Base-by-base conservation (phyloP, 1,284 basidiomycete species). In the Cutaneotrichosporon sp. region DNA sequence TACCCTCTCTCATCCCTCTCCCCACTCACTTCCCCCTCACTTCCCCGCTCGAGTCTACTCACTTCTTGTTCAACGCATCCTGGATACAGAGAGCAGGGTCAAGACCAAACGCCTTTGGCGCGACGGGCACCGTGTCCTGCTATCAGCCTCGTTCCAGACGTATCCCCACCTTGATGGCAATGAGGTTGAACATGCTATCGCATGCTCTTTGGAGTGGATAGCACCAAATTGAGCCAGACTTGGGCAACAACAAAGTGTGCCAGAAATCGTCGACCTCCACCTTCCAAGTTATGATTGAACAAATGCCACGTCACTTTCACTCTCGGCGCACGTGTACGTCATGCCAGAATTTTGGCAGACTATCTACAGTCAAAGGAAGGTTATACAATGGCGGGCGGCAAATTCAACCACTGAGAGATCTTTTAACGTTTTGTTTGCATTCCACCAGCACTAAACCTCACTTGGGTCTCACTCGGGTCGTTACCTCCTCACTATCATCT, bases 31-130 rank as follows among this genome's bases (percentile, higher is more conserved):
- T 2, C 42, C 7, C 5, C 4, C 7, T n/a, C 42, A 42, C 10
- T 13, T 16, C 40, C 5, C 40, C 40, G 10, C 22, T 2, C 21
- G 49, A n/a, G n/a, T 7, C 9, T 10, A 40, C 73, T 62, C 38
- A 80, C 79, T 82, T 82, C 59, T 74, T 76, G 65, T 82, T 80
- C 47, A 82, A 65, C 9, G 77, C 69, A 67, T 80, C 77, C 65
- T 72, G 69, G 62, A 82, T 78, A 9, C 76, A 77, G 16, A 72
- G 67, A 16, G 76, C 71, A 14, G 75, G 70, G 40, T 76, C 68
- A 31, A 80, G 65, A 21, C 69, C 73, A 62, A 81, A 82, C 11
- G 77, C 73, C 58, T 75, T 76, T 2, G 81, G 78, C 16, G 74
- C 72, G 58, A 82, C 73, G 11, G 81, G 75, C 7, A 82, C 74